Conservation (phyloP, 495 filamentous ascomycete genomes). For the Penicillium paradoxum region DNA sequence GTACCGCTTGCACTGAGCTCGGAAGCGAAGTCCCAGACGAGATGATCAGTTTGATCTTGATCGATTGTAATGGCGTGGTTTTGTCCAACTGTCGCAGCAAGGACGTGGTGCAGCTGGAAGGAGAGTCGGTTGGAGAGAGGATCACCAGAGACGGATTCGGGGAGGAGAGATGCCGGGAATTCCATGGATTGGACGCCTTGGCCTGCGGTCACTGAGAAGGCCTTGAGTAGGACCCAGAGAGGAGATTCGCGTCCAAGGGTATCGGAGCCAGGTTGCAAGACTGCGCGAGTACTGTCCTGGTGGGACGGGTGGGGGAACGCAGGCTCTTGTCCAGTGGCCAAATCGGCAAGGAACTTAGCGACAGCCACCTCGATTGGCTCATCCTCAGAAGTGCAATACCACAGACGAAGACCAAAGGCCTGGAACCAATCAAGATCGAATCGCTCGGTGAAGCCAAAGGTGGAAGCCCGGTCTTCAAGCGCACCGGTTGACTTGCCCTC, state of each 20-base stretch:
- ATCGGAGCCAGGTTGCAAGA: conserved; percentile 43
- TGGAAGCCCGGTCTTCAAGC: conserved; percentile 68
- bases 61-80: conserved; percentile 34
- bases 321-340: conserved; percentile 57
- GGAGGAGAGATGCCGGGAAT: conserved; percentile 37
- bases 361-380: conserved; percentile 68
- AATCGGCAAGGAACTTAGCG: conserved; percentile 60
- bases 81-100: conserved; percentile 51
- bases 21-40: conserved; percentile 65
- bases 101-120: conserved; percentile 69
- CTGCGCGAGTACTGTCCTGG: conserved; percentile 49
- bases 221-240: conserved; percentile 77
- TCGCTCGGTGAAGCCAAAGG: conserved; percentile 71
- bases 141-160: conserved; percentile 55
- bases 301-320: conserved; percentile 58
- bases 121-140: conserved; percentile 67
- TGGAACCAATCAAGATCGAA: conserved; percentile 91
- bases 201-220: conserved; percentile 56
- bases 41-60: conserved; percentile 50
- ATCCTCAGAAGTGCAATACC: conserved; percentile 67
- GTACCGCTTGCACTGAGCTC: conserved; percentile 64
- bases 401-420: conserved; percentile 83
- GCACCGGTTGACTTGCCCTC: conserved; percentile 61
- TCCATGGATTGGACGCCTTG: conserved; percentile 19
- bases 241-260: conserved; percentile 60